phyloP scores from a whole-genome alignment of 495 filamentous ascomycete genomes.

The Clavariopsis aquatica region DNA sequence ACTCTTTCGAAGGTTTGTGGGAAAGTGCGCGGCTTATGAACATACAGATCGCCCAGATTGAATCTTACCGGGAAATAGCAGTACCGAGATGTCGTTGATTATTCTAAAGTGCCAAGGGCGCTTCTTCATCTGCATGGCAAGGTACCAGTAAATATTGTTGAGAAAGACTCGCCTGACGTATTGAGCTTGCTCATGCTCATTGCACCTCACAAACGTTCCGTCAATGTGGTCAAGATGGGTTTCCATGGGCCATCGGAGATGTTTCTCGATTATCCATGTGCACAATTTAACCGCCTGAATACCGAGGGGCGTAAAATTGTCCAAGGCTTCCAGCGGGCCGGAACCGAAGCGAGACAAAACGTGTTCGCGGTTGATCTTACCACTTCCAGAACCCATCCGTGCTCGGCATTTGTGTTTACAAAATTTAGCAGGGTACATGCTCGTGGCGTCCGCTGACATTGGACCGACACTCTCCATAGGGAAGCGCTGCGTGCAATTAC shows the following conservation, averaged over 20 bases:
- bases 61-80: slow-evolving; percentile 26
- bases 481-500: slow-evolving; percentile 10
- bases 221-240: background rate
- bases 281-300: slow-evolving; percentile 15
- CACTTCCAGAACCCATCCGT: background rate
- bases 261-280: background rate
- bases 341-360: background rate
- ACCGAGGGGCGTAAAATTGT: background rate
- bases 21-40: slow-evolving; percentile 12
- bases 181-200: background rate
- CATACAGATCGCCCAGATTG: slow-evolving; percentile 24
- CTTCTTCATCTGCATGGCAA: background rate
- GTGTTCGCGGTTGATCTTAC: background rate
- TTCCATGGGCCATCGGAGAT: background rate
- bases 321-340: background rate
- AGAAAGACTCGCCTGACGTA: too few species aligned
- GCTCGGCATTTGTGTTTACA: slow-evolving; percentile 14
- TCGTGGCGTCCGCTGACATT: slow-evolving; percentile 8
- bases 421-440: background rate
- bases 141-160: too few species aligned
- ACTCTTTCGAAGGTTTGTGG: background rate
- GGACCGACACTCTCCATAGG: slow-evolving; percentile 3
- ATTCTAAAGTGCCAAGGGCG: background rate
- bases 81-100: slow-evolving; percentile 17
- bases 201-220: background rate